A percentile compares a stretch with the other conserved stretches of the same genome.
phyloP scores from a whole-genome alignment of 768 basidiomycete genomes.

The Rhizopogon roseolus region DNA sequence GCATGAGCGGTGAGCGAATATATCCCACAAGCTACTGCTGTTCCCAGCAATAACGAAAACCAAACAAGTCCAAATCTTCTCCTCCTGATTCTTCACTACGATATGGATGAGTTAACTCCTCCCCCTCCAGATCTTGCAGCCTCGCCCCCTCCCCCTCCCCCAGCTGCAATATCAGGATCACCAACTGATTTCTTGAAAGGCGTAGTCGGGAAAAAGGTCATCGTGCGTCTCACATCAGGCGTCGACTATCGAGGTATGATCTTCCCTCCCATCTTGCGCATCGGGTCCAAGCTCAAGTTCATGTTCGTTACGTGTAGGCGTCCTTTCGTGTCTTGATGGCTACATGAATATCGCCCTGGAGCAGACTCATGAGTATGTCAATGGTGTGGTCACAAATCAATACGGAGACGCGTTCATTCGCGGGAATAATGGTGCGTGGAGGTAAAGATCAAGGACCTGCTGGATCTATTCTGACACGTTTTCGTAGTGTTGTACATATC shows the following conservation, averaged over 20 bases:
- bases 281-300: not conserved
- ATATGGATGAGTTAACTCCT: constrained; percentile 26
- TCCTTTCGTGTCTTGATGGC: constrained; percentile 92
- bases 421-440: constrained; percentile 77
- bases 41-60: constrained; percentile 8
- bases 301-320: constrained; percentile 44
- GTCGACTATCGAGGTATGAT: constrained; percentile 86
- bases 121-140: constrained; percentile 35
- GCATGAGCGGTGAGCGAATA: no score
- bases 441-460: not conserved
- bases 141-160: constrained; percentile 43
- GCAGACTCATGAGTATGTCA: constrained; percentile 94
- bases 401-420: constrained; percentile 40
- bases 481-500: constrained; percentile 72
- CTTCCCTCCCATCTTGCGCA: not conserved
- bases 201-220: constrained; percentile 93
- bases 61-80: constrained; percentile 16
- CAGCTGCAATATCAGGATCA: constrained; percentile 57
- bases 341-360: constrained; percentile 99
- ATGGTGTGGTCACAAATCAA: constrained; percentile 78
- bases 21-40: not conserved
- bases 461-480: not conserved
- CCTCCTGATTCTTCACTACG: not conserved
- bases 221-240: constrained; percentile 86
- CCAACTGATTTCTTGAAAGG: constrained; percentile 93